These are phyloP conservation scores for Euphorbia lathyris DNA, from an alignment of 345 rosid species.

Conservation along the genomic window DNA sequence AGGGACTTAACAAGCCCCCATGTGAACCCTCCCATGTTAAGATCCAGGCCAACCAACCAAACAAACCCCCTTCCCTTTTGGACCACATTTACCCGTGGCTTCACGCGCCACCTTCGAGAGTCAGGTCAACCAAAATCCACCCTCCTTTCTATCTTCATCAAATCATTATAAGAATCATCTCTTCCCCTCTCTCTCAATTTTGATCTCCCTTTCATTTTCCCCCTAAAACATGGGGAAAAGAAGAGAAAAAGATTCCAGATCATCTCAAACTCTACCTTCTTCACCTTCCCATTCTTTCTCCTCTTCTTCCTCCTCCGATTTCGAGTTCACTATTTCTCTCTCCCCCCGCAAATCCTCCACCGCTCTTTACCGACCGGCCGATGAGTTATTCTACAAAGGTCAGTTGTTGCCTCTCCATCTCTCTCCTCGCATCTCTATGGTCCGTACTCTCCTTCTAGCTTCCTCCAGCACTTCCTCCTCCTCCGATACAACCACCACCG, in stretches of 20 bases:
- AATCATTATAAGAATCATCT: constrained; percentile 1
- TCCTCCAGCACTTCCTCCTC: constrained; percentile 67
- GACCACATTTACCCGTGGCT: constrained; percentile 13
- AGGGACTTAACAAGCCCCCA: constrained; percentile 17
- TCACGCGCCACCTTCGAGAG: constrained; percentile 8
- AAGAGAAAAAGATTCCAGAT: constrained; percentile 33
- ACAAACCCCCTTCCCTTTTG: not conserved
- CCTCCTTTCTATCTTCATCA: not conserved
- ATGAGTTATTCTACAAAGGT: constrained; percentile 97
- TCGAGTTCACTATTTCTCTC: constrained; percentile 73
- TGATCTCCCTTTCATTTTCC: not conserved
- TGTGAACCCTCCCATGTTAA: constrained; percentile 14
- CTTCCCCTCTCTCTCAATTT: not conserved
- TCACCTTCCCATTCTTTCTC: constrained; percentile 84
- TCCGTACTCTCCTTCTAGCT: constrained; percentile 78
- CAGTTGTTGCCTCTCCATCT: constrained; percentile 94
- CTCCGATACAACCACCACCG: constrained; percentile 53
- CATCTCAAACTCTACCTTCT: constrained; percentile 57
- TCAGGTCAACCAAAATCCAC: constrained; percentile 13
- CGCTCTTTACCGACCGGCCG: constrained; percentile 68
- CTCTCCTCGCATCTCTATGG: constrained; percentile 90
- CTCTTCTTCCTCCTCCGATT: constrained; percentile 78
- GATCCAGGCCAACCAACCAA: constrained; percentile 15
- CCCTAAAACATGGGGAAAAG: constrained; percentile 33
- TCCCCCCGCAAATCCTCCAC: constrained; percentile 78